phyloP scores from a whole-genome alignment of 1,139 yeast genomes.

The Starmera stellimalicola region DNA sequence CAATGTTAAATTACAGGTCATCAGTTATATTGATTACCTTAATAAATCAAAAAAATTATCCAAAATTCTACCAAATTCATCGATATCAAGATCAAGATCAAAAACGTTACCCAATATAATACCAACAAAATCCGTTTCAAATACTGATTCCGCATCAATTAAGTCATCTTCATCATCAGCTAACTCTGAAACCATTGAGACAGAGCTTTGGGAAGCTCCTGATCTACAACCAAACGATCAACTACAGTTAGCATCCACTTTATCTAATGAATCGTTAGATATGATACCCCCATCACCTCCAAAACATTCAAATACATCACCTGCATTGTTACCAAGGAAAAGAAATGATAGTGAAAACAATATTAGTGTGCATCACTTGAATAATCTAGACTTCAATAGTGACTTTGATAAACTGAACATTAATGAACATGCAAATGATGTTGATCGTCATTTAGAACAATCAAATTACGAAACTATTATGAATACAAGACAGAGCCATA shows the following conservation, averaged over 20 bases:
- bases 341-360: background rate
- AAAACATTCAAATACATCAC: no score
- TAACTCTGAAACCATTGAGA: constrained; percentile 6
- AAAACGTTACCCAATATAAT: constrained; percentile 11
- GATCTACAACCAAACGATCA: constrained; percentile 27
- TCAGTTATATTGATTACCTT: constrained; percentile 22
- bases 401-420: constrained; percentile 1
- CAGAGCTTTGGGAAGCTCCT: constrained; percentile 29
- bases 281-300: constrained; percentile 6
- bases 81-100: constrained; percentile 6
- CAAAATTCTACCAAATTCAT: background rate
- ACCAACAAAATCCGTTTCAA: background rate
- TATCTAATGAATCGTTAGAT: constrained; percentile 6
- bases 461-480: constrained; percentile 5
- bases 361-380: background rate
- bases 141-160: background rate
- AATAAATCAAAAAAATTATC: constrained; percentile 7
- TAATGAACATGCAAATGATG: constrained; percentile 4
- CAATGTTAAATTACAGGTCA: constrained; percentile 25
- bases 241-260: constrained; percentile 19
- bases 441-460: constrained; percentile 3
- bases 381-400: background rate
- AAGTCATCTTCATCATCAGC: constrained; percentile 3
- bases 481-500: constrained; percentile 8
- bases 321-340: constrained; percentile 5